Evolutionary conservation across 2,329 filamentous ascomycete species (phyloP).

Genomic region (Fonsecaea nubica): DNA sequence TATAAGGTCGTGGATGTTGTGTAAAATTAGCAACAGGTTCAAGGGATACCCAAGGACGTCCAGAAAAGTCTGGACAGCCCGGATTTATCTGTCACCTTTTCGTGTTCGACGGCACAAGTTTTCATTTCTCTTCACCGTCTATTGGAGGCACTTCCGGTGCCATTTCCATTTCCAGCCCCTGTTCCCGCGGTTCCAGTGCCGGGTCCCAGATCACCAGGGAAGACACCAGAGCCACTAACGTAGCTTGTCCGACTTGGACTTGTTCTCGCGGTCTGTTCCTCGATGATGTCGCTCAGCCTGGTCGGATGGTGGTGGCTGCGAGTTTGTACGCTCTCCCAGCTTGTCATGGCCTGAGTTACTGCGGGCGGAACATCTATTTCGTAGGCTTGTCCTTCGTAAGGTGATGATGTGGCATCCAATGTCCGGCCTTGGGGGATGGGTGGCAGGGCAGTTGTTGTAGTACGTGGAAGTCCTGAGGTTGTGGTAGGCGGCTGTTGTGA

Average conservation of each 20-base stretch:
- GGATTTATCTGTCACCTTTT: background rate
- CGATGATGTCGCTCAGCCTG: constrained; percentile 83
- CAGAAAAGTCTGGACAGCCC: background rate
- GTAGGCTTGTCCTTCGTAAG: constrained; percentile 72
- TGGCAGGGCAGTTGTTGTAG: constrained; percentile 30
- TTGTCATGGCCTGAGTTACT: constrained; percentile 55
- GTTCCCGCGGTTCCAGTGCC: background rate
- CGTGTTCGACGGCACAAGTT: background rate
- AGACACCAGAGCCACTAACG: constrained; percentile 26
- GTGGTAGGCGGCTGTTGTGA: constrained; percentile 38
- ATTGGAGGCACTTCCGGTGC: background rate
- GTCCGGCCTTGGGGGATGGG: constrained; percentile 33
- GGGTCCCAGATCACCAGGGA: constrained; percentile 16
- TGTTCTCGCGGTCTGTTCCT: constrained; percentile 70
- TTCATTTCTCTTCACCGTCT: constrained; percentile 11
- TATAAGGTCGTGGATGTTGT: background rate
- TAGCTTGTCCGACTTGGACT: constrained; percentile 71
- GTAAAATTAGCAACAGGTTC: background rate
- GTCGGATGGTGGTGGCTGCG: constrained; percentile 82
- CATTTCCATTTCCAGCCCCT: constrained; percentile 10
- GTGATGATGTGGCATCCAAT: constrained; percentile 46
- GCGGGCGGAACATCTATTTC: constrained; percentile 48
- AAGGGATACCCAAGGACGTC: background rate
- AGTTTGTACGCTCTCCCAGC: constrained; percentile 76
- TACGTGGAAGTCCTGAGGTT: constrained; percentile 24